Base-by-base conservation (phyloP, 371 early-diverging fungal species). In the Mortierella sp. region DNA sequence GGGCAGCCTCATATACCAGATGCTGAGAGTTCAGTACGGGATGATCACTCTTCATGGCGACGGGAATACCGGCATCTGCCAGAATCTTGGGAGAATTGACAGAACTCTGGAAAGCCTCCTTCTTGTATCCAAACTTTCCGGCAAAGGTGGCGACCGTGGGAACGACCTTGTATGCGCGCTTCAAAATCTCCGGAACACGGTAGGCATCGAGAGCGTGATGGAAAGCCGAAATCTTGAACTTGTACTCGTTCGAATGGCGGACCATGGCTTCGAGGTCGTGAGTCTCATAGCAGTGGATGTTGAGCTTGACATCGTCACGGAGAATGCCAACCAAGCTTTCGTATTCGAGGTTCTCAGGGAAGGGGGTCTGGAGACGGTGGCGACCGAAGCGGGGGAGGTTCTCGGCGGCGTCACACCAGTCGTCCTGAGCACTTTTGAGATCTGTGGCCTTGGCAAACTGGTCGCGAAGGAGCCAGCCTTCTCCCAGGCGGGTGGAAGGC, bases 141-240 rank as follows among this genome's bases (percentile, higher is more conserved):
- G 89, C 87, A 79, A 89, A 91, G 11, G 87, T 88, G 11, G 90
- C 89, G 23, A 87, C 83, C 1, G 92, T 88, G 49, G 92, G 90
- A 41, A 91, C 86, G 41, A 79, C 79, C 47, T 84, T 82, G 24
- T 79, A 83, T 21, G 84, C 86, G 15, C 88, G 85, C 46, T 86
- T 86, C 9, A 94, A 79, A 28, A 91, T 81, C 21, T 81, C 85
- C 2, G 92, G 89, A 24, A 93, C 82, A 42, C 87, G 83, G 70
- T 92, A 92, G 4, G 94, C 94, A 56, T 91, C 91, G 26, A 92
- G 72, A 21, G 90, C 95, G 72, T 94, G 95, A 64, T 94, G 95
- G 78, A 94, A 89, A 7, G 95, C 88, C 3, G 83, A 54, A 49
- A 94, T 90, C 24, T 84, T 86, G 72, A 94, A 91, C 60, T 86